Evolutionary conservation across 192 early-diverging fungal genomes (phyloP), one percentile per base, ranked within the genome.

Genomic region (Coemansia brasiliensis): DNA sequence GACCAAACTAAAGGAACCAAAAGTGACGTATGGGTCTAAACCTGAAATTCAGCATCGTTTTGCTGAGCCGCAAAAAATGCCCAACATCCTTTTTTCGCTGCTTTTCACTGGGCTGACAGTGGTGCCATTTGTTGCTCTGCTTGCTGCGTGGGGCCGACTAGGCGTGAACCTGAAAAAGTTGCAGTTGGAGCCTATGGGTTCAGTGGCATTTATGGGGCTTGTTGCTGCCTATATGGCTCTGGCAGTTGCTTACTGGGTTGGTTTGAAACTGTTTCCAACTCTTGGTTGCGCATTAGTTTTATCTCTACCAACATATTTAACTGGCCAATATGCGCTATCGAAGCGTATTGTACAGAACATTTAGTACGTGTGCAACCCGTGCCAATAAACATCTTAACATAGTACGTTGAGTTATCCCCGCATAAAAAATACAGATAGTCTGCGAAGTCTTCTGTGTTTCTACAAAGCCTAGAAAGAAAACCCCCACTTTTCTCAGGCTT

Each of bases 181-280:
- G 51, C 54, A 52, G 25, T 20, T 25, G 50, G 69, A 64, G 58
- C 17, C 62, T 38, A 59, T 22, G 26, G 65, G 64, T 10, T 70
- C 67, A 12, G 26, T 58, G 39, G 57, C 20, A 37, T 65, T 79
- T 46, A 16, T 79, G 75, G 75, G 21, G 44, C 52, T 79, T 29
- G 63, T 79, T 27, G 55, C 69, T 13, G 62, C 66, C 24, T 79
- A 79, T 24, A 57, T 79, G 62, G 65, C 54, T 15, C 54, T 72
- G 65, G 75, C 75, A 8, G 45, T 65, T 3, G 69, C 75, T 20
- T 79, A 79, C 61, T 79, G 75, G 75, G 58, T 79, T 53, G 69
- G 75, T 10, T 44, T 72, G 38, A 55, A 57, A 59, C 61, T 79
- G 59, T 55, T 79, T 40, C 69, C 75, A 25, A 65, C 65, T 43